Conservation (phyloP, 1,139 yeast species). For the Geotrichum macrosporum region DNA sequence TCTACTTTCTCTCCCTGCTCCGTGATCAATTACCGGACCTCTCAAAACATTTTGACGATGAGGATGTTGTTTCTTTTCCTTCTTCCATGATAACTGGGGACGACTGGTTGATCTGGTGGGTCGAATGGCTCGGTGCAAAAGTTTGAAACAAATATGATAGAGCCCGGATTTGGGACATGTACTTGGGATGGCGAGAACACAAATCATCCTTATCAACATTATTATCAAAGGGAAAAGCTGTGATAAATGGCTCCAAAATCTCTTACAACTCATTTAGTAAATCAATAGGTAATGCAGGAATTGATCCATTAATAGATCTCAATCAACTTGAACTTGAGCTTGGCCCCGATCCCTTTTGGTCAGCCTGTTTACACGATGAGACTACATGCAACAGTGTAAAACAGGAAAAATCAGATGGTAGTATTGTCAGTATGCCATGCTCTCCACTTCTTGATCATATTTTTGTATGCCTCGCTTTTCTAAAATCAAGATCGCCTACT, state of each 20-base stretch:
- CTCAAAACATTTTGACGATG: constrained; percentile 72
- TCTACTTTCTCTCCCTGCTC: constrained; percentile 65
- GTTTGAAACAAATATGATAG: constrained; percentile 78
- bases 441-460: constrained; percentile 73
- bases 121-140: constrained; percentile 82
- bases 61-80: constrained; percentile 51
- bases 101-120: constrained; percentile 94
- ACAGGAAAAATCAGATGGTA: constrained; percentile 23
- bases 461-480: constrained; percentile 70
- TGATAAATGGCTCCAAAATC: no score
- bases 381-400: no score
- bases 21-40: constrained; percentile 69
- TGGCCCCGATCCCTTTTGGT: constrained; percentile 38
- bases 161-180: constrained; percentile 83
- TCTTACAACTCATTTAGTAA: no score
- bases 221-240: no score
- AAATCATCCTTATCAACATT: constrained; percentile 3
- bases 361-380: constrained; percentile 23
- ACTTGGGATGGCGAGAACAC: constrained; percentile 67
- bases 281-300: constrained; percentile 29
- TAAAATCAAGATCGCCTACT: constrained; percentile 73
- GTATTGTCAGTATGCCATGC: constrained; percentile 48
- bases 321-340: constrained; percentile 19
- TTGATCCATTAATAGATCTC: constrained; percentile 12
- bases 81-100: constrained; percentile 58